Evolutionary conservation across 768 basidiomycete species (phyloP).

Genomic region (Pisolithus marmoratus): DNA sequence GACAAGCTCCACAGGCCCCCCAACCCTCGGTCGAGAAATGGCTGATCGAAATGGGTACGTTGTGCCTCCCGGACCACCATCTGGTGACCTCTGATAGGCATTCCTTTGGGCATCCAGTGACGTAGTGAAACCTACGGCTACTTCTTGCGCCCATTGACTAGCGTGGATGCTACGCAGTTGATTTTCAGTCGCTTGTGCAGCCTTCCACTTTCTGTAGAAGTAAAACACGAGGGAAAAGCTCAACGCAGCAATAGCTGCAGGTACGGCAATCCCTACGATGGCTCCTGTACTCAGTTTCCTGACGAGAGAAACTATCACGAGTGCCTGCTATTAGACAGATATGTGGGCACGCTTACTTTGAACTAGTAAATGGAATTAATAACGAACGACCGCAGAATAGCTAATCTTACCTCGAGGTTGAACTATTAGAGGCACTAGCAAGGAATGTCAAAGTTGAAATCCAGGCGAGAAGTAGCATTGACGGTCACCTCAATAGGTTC

Average conservation of each 20-base stretch:
- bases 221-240: constrained; percentile 11
- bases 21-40: too few species aligned
- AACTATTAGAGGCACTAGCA: neutral
- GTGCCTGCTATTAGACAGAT: neutral
- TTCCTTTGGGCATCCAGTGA: constrained; percentile 11
- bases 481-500: constrained; percentile 12
- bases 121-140: constrained; percentile 13
- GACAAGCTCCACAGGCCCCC: too few species aligned
- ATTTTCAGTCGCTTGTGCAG: constrained; percentile 8
- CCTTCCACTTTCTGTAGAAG: constrained; percentile 27
- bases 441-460: neutral
- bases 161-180: constrained; percentile 9
- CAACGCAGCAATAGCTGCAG: constrained; percentile 9
- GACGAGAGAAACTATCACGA: neutral
- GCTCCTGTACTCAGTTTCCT: constrained; percentile 17
- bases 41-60: too few species aligned
- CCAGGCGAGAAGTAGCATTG: neutral
- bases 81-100: too few species aligned
- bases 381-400: neutral
- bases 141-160: constrained; percentile 1
- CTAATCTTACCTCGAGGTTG: too few species aligned
- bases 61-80: neutral
- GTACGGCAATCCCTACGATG: constrained; percentile 18
- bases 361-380: neutral
- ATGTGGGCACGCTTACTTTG: neutral